A percentile compares a stretch with the other conserved stretches of the same genome.
These are phyloP conservation scores for Verticillium nubilum DNA, from an alignment of 2,329 filamentous ascomycete genomes.

Conservation along the genomic window DNA sequence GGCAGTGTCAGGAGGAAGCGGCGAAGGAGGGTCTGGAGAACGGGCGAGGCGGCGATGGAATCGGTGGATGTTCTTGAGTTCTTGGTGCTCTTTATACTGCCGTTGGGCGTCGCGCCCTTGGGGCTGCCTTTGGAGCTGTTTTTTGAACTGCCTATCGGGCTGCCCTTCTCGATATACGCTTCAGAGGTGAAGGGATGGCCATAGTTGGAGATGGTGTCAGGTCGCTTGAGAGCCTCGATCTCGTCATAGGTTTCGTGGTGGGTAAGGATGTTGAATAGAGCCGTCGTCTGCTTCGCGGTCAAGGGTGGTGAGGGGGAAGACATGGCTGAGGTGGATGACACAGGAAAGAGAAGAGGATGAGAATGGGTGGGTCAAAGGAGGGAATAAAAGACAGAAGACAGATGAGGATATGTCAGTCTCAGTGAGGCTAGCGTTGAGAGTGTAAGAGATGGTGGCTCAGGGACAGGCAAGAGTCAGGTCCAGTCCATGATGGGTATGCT, in stretches of 20 bases:
- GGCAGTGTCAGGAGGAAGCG: conserved; percentile 62
- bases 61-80: conserved; percentile 17
- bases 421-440: background rate
- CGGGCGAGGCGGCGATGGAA: conserved; percentile 47
- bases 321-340: background rate
- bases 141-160: background rate
- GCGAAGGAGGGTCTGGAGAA: conserved; percentile 63
- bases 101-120: conserved; percentile 2
- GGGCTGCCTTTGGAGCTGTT: conserved; percentile 7
- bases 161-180: background rate
- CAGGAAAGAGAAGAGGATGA: too few species aligned
- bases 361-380: background rate
- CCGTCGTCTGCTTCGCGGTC: conserved; percentile 37
- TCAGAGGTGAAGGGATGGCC: conserved; percentile 59
- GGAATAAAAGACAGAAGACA: background rate
- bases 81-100: conserved; percentile 8
- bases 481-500: background rate
- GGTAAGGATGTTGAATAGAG: conserved; percentile 55
- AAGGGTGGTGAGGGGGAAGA: conserved; percentile 11
- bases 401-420: background rate
- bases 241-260: conserved; percentile 60
- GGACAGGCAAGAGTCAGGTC: background rate
- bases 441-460: background rate
- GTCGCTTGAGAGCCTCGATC: conserved; percentile 65
- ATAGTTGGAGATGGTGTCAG: conserved; percentile 59